Conservation (phyloP, 1,139 yeast genomes). For the Starmera stellimalicola region DNA sequence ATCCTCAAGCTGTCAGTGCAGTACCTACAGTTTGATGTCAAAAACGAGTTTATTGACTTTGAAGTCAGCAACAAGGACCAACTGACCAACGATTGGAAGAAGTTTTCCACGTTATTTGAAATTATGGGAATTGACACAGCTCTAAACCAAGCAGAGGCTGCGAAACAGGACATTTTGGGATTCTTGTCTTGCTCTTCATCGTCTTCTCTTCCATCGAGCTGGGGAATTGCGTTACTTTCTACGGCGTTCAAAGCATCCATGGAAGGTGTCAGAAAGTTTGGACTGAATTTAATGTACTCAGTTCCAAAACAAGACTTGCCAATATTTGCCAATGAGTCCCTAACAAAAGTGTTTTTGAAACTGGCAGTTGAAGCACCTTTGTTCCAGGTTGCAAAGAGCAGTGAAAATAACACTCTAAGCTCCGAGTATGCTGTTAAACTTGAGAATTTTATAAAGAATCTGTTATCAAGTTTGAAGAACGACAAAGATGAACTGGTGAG, state of each 20-base stretch:
- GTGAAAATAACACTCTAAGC: slow-evolving; percentile 17
- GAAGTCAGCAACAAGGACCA: slow-evolving; percentile 20
- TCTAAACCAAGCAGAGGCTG: slow-evolving; percentile 78
- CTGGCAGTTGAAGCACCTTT: slow-evolving; percentile 58
- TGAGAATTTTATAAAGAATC: slow-evolving; percentile 34
- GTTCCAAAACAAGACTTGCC: slow-evolving; percentile 33
- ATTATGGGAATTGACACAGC: slow-evolving; percentile 81
- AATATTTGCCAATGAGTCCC: slow-evolving; percentile 38
- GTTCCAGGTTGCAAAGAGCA: slow-evolving; percentile 29
- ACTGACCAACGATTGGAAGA: slow-evolving; percentile 53
- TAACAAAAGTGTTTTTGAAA: slow-evolving; percentile 49
- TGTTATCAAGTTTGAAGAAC: slow-evolving; percentile 30
- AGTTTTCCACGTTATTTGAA: slow-evolving; percentile 67
- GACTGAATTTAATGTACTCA: slow-evolving; percentile 47
- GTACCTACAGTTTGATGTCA: slow-evolving; percentile 29
- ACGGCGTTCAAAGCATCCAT: slow-evolving; percentile 72
- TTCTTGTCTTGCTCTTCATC: slow-evolving; percentile 45
- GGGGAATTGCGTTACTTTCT: slow-evolving; percentile 67
- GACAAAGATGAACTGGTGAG: slow-evolving; percentile 21
- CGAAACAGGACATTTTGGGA: slow-evolving; percentile 50
- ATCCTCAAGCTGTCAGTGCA: slow-evolving; percentile 56
- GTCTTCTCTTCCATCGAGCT: slow-evolving; percentile 48
- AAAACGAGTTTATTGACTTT: slow-evolving; percentile 41
- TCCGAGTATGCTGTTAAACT: slow-evolving; percentile 57
- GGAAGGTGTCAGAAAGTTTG: slow-evolving; percentile 68